phyloP scores from a whole-genome alignment of 2,329 filamentous ascomycete genomes.

The Penicillium occitanis region DNA sequence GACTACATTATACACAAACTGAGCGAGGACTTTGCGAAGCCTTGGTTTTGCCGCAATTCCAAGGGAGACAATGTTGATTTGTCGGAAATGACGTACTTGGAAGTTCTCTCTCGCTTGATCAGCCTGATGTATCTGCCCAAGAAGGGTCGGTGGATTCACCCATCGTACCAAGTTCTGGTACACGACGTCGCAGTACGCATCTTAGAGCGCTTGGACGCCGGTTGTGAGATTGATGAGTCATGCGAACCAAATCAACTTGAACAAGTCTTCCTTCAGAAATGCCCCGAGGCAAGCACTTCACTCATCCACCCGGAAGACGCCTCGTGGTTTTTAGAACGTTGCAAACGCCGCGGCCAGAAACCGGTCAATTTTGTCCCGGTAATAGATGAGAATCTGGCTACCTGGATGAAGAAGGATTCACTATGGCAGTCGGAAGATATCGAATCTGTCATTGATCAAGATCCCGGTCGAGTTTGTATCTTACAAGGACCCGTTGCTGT shows the following conservation, averaged over 20 bases:
- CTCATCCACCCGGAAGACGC: slow-evolving; percentile 2
- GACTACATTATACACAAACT: slow-evolving; percentile 80
- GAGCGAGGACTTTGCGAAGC: slow-evolving; percentile 94
- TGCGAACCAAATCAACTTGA: background rate
- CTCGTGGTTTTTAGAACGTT: slow-evolving; percentile 39
- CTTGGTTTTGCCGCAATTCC: slow-evolving; percentile 89
- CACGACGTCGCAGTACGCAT: slow-evolving; percentile 69
- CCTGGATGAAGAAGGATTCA: slow-evolving; percentile 99
- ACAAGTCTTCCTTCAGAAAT: background rate
- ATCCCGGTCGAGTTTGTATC: slow-evolving; percentile 93
- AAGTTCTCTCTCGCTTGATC: slow-evolving; percentile 81
- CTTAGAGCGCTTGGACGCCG: background rate
- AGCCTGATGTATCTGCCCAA: slow-evolving; percentile 89
- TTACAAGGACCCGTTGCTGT: slow-evolving; percentile 93
- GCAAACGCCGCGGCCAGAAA: slow-evolving; percentile 89
- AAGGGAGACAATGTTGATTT: slow-evolving; percentile 78
- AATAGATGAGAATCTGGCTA: slow-evolving; percentile 94
- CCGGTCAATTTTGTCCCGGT: slow-evolving; percentile 92
- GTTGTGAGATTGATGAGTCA: background rate
- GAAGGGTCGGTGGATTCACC: slow-evolving; percentile 75
- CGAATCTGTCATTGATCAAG: slow-evolving; percentile 90
- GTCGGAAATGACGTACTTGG: slow-evolving; percentile 92
- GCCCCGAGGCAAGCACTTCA: background rate
- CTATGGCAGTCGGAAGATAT: slow-evolving; percentile 98
- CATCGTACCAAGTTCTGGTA: slow-evolving; percentile 75